Conservation (phyloP, 1,139 yeast species). For the Debaryomyces udenii region DNA sequence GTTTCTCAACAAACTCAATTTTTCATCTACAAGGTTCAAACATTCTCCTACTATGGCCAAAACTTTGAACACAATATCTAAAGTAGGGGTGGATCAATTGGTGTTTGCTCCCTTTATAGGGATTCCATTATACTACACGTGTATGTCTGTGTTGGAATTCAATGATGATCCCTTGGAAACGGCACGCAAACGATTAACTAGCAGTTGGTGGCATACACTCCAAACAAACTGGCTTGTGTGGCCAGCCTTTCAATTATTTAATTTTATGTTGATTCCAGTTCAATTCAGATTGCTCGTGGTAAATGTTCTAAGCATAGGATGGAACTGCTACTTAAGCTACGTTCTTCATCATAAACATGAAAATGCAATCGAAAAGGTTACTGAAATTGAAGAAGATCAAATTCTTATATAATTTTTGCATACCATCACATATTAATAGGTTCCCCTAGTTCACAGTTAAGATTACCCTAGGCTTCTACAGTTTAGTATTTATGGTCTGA, state of each 20-base stretch:
- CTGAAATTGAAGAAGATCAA: constrained; percentile 14
- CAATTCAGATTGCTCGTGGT: constrained; percentile 69
- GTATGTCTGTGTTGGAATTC: constrained; percentile 67
- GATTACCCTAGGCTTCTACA: background rate
- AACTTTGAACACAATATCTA: constrained; percentile 30
- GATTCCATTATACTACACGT: constrained; percentile 66
- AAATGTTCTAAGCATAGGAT: constrained; percentile 71
- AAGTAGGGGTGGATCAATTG: constrained; percentile 74
- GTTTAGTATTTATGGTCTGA: background rate
- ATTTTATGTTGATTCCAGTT: constrained; percentile 73
- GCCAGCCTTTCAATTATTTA: constrained; percentile 79
- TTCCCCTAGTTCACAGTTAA: background rate
- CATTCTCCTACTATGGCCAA: constrained; percentile 9
- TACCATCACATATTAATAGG: background rate
- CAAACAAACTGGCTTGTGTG: constrained; percentile 79
- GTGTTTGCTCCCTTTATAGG: constrained; percentile 74
- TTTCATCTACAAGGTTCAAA: constrained; percentile 13
- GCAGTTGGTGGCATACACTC: constrained; percentile 63
- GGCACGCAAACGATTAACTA: constrained; percentile 41
- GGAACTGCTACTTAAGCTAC: constrained; percentile 81
- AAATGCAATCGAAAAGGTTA: constrained; percentile 1
- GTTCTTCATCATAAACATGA: constrained; percentile 17
- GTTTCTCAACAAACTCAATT: constrained; percentile 26
- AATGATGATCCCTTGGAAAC: constrained; percentile 28
- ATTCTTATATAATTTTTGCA: constrained; percentile 10